Conservation (phyloP, 2,329 filamentous ascomycete species). For the Colletotrichum destructivum region DNA sequence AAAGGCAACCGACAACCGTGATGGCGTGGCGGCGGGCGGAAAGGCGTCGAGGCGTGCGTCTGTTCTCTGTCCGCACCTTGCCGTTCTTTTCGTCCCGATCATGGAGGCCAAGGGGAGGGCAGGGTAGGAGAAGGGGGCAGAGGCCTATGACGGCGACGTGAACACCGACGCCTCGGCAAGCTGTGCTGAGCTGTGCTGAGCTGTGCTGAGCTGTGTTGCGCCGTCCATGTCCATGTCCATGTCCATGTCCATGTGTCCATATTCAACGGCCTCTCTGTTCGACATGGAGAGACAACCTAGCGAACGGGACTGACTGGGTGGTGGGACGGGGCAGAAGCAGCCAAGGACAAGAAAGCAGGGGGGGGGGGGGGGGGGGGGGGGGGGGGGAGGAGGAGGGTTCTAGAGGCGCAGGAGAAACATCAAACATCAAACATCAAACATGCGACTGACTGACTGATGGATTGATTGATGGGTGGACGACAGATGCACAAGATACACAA, state of each 20-base stretch:
- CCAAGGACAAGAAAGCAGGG: constrained; percentile 2
- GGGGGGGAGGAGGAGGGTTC: not conserved
- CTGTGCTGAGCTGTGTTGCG: not conserved
- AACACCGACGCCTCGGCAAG: not conserved
- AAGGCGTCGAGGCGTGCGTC: constrained; percentile 33
- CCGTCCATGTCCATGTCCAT: not conserved
- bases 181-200: not conserved
- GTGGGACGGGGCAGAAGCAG: not conserved
- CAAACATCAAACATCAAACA: not conserved
- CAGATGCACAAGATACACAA: no score
- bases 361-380: no score
- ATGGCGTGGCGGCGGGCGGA: constrained; percentile 32
- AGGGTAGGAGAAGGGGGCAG: not conserved
- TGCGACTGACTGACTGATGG: not conserved
- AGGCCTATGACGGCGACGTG: constrained; percentile 8
- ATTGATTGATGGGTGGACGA: not conserved
- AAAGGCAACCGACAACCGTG: constrained; percentile 32
- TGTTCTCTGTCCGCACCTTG: constrained; percentile 27
- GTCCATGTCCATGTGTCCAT: not conserved
- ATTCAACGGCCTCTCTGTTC: constrained; percentile 6
- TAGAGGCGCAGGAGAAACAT: no score
- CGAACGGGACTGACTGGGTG: not conserved
- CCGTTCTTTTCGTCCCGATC: constrained; percentile 6
- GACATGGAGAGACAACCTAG: not conserved
- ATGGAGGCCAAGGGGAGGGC: not conserved